Evolutionary conservation across 1,139 yeast species (phyloP), one percentile per base, ranked within the genome.

Genomic region (Debaryomyces nepalensis): DNA sequence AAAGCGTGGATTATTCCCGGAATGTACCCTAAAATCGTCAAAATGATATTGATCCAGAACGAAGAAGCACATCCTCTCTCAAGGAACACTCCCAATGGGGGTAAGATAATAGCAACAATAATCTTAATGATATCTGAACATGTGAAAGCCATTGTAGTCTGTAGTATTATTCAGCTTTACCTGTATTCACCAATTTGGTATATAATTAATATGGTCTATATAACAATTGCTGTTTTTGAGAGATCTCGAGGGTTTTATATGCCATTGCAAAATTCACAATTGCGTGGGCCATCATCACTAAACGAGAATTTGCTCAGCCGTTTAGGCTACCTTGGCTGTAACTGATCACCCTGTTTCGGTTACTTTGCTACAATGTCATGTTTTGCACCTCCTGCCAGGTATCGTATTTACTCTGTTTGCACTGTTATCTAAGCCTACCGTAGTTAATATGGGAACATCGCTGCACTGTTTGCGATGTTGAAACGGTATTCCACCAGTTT

Each of bases 1-100:
- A 82, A 59, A 12, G 87, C 88, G 55, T 82, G 86, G 47, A 82
- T 70, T 45, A 81, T 79, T 57, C 84, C 84, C 50, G 89, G 83
- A 63, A 79, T 71, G 64, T 76, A 83, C 43, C 87, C 90, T 46
- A 83, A 70, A 41, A 78, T 61, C 34, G 86, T 80, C 62, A 84
- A 75, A 44, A 82, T 48, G 45, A 83, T 68, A 64, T 82, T 82
- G 58, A 85, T 69, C 44, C 82, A 66, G 40, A 85, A 67, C 26
- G 84, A 70, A 12, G 68, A 58, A 16, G 75, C 64, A 59, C 87
- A 80, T 27, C 91, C 93, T 52, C 74, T 69, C 66, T 84, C 89
- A 49, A 83, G 61, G 64, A 83, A 82, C 12, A 85, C 93, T 48
- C 90, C 91, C 48, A 85, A 65, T 42, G 91, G 91, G 39, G 91